Evolutionary conservation across 768 basidiomycete genomes (phyloP).

Genomic region (Neoboletus magnificus): DNA sequence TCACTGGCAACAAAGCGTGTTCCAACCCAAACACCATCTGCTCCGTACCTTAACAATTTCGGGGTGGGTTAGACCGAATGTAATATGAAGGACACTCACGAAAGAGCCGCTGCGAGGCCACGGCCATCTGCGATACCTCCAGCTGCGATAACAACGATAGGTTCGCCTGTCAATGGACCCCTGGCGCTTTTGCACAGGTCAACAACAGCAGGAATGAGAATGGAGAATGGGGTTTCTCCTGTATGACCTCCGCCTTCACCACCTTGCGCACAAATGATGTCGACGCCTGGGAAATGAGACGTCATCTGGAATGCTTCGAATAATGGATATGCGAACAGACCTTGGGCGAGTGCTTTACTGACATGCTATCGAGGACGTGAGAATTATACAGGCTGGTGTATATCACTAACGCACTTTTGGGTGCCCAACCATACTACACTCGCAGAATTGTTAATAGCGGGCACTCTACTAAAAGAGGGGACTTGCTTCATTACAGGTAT

Average conservation of each 20-base stretch:
- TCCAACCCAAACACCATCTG: conserved; percentile 84
- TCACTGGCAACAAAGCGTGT: conserved; percentile 82
- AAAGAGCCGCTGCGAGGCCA: conserved; percentile 70
- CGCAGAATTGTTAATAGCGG: background rate
- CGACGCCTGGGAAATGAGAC: conserved; percentile 53
- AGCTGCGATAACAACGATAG: conserved; percentile 76
- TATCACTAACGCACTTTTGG: conserved; percentile 54
- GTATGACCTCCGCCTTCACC: conserved; percentile 91
- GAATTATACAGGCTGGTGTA: background rate
- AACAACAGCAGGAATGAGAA: conserved; percentile 79
- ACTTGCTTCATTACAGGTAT: conserved; percentile 85
- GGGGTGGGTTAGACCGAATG: background rate
- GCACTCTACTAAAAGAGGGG: background rate
- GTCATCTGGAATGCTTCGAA: background rate
- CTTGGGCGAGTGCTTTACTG: conserved; percentile 69
- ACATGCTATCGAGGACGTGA: conserved; percentile 50
- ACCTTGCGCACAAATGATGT: conserved; percentile 86
- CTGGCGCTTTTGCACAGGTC: conserved; percentile 68
- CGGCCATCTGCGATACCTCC: conserved; percentile 84
- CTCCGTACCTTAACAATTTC: conserved; percentile 57
- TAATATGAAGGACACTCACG: conserved; percentile 37
- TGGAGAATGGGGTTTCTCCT: conserved; percentile 75
- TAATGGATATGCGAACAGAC: conserved; percentile 27
- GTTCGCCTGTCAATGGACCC: conserved; percentile 76
- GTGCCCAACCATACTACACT: conserved; percentile 73